A percentile compares a stretch with the other conserved stretches of the same genome.
phyloP scores from a whole-genome alignment of 1,139 yeast species.

The Wickerhamiella infanticola region DNA sequence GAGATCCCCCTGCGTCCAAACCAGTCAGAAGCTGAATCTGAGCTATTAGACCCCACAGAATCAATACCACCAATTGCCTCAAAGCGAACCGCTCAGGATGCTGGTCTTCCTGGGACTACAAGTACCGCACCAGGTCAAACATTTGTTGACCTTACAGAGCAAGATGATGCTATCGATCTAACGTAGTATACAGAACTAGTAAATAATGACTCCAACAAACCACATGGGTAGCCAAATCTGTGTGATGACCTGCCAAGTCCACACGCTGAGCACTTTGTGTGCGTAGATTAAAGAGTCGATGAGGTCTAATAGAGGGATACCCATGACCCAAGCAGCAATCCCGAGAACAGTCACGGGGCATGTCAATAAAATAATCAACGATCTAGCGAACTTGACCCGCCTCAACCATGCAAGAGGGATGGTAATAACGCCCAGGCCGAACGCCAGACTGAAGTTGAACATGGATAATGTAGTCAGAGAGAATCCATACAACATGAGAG shows the following conservation, averaged over 20 bases:
- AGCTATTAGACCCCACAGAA: neutral
- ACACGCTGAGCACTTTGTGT: conserved; percentile 58
- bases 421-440: conserved; percentile 49
- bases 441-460: conserved; percentile 70
- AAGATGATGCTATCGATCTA: conserved; percentile 9
- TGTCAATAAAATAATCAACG: conserved; percentile 29
- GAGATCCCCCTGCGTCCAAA: conserved; percentile 7
- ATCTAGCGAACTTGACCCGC: conserved; percentile 23
- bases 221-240: conserved; percentile 79
- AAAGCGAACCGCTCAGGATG: neutral
- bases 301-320: conserved; percentile 29
- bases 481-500: conserved; percentile 50
- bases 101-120: neutral
- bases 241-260: conserved; percentile 73
- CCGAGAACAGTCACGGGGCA: conserved; percentile 36
- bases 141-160: conserved; percentile 5
- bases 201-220: conserved; percentile 33
- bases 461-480: conserved; percentile 61
- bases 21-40: neutral
- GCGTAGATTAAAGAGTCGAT: conserved; percentile 41
- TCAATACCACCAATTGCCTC: neutral
- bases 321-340: conserved; percentile 25
- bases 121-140: neutral
- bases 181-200: neutral
- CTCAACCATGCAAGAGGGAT: conserved; percentile 58